Conservation (phyloP, 495 filamentous ascomycete genomes). For the Neurospora tetraspora region DNA sequence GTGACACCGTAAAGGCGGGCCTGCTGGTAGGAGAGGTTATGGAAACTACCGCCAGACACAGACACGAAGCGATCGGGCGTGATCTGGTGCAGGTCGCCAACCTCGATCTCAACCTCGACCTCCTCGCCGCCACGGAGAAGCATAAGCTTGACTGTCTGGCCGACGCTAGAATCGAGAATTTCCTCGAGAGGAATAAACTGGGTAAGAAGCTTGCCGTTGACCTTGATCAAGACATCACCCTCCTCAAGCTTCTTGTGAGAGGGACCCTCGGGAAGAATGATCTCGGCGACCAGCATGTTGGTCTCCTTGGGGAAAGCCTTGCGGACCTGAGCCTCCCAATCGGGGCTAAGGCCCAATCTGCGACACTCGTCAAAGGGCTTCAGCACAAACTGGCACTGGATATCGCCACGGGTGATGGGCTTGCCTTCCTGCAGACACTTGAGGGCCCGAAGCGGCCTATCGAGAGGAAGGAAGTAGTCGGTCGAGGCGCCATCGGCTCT, state of each 20-base stretch:
- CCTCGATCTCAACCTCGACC: constrained; percentile 71
- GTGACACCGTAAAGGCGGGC: constrained; percentile 88
- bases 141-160: constrained; percentile 57
- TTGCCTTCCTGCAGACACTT: constrained; percentile 68
- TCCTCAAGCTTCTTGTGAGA: constrained; percentile 78
- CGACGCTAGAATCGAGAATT: constrained; percentile 84
- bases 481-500: constrained; percentile 90
- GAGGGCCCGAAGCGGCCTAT: constrained; percentile 78
- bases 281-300: constrained; percentile 93
- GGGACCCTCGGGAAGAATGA: constrained; percentile 84
- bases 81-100: constrained; percentile 88
- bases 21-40: constrained; percentile 93
- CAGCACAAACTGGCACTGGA: constrained; percentile 93
- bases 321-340: constrained; percentile 78
- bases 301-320: constrained; percentile 83
- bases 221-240: constrained; percentile 89
- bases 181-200: constrained; percentile 91
- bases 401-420: constrained; percentile 79
- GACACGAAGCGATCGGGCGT: constrained; percentile 93
- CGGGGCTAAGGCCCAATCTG: constrained; percentile 69
- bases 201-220: constrained; percentile 89
- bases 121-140: constrained; percentile 85
- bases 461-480: constrained; percentile 93
- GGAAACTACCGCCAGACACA: constrained; percentile 87
- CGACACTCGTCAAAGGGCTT: constrained; percentile 98